A percentile compares a stretch with the other conserved stretches of the same genome.
Conservation (phyloP, 164 flowering plant genomes). For the Malania oleifera region DNA sequence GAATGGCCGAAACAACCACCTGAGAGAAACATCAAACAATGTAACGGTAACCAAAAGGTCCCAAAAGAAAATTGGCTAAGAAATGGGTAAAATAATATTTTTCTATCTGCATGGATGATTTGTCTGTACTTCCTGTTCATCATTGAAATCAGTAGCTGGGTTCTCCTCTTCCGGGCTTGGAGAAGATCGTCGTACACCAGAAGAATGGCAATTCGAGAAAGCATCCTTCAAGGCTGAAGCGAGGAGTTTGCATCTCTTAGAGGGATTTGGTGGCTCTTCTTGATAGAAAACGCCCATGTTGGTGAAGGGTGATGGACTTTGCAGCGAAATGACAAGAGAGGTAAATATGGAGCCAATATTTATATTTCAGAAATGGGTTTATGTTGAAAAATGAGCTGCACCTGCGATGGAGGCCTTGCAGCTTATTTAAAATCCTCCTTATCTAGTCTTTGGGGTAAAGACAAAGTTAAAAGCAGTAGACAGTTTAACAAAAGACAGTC, state of each 20-base stretch:
- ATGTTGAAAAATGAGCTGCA: slow-evolving; percentile 9
- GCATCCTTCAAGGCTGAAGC: slow-evolving; percentile 42
- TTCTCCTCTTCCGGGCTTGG: slow-evolving; percentile 33
- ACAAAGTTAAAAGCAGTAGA: slow-evolving; percentile 18
- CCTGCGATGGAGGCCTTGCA: slow-evolving; percentile 43
- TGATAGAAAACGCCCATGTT: slow-evolving; percentile 35
- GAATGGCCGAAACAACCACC: slow-evolving; percentile 52
- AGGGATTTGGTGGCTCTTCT: slow-evolving; percentile 34
- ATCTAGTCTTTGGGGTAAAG: slow-evolving; percentile 56
- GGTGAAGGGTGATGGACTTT: slow-evolving; percentile 1
- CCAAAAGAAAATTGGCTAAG: not conserved
- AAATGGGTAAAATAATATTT: too few relatives aligned
- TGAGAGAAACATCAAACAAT: slow-evolving; percentile 14
- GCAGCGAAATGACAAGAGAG: not conserved
- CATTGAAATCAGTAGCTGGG: slow-evolving; percentile 29
- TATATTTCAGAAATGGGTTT: slow-evolving; percentile 5
- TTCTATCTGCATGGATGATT: too few relatives aligned
- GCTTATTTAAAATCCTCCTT: slow-evolving; percentile 23
- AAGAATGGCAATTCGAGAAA: slow-evolving; percentile 37
- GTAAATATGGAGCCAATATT: not conserved
- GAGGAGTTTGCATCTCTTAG: slow-evolving; percentile 36
- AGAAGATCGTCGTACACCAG: slow-evolving; percentile 16
- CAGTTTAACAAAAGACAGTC: slow-evolving; percentile 4
- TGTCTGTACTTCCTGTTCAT: slow-evolving; percentile 46
- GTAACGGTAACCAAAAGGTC: not conserved